A percentile compares a stretch with the other conserved stretches of the same genome.
These are phyloP conservation scores for Hypoxylon fuscum DNA, from an alignment of 495 filamentous ascomycete species.

Conservation along the genomic window DNA sequence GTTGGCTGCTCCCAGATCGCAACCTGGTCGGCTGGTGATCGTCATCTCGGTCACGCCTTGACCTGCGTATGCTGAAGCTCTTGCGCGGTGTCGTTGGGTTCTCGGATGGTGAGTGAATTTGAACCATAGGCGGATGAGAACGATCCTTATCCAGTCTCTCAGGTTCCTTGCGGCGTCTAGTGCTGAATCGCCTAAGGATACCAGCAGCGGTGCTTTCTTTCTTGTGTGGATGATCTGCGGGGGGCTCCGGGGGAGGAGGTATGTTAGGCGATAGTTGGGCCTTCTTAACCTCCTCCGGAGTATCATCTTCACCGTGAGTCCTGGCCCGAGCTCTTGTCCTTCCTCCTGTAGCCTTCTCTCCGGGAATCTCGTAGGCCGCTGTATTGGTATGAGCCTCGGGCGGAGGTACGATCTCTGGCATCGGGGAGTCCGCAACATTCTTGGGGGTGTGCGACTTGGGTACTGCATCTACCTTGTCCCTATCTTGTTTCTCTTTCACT, in stretches of 20 bases:
- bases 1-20: slow-evolving; percentile 72
- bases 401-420: slow-evolving; percentile 79
- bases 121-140: slow-evolving; percentile 73
- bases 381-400: slow-evolving; percentile 93
- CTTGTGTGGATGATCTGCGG: slow-evolving; percentile 71
- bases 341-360: slow-evolving; percentile 79
- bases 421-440: slow-evolving; percentile 44
- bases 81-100: slow-evolving; percentile 69
- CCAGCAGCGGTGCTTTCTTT: slow-evolving; percentile 90
- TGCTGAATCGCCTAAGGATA: slow-evolving; percentile 91
- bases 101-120: slow-evolving; percentile 77
- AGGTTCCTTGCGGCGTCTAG: slow-evolving; percentile 71
- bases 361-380: slow-evolving; percentile 79
- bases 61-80: slow-evolving; percentile 82
- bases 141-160: slow-evolving; percentile 65
- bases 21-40: slow-evolving; percentile 56
- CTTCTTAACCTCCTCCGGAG: slow-evolving; percentile 78
- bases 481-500: slow-evolving; percentile 91
- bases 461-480: slow-evolving; percentile 71
- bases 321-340: slow-evolving; percentile 84
- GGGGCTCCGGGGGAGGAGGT: slow-evolving; percentile 57
- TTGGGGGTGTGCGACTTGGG: slow-evolving; percentile 70
- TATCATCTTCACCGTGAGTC: slow-evolving; percentile 96
- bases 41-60: slow-evolving; percentile 64
- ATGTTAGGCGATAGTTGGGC: slow-evolving; percentile 63